phyloP scores from a whole-genome alignment of 164 flowering plant genomes.

The Piper betle region DNA sequence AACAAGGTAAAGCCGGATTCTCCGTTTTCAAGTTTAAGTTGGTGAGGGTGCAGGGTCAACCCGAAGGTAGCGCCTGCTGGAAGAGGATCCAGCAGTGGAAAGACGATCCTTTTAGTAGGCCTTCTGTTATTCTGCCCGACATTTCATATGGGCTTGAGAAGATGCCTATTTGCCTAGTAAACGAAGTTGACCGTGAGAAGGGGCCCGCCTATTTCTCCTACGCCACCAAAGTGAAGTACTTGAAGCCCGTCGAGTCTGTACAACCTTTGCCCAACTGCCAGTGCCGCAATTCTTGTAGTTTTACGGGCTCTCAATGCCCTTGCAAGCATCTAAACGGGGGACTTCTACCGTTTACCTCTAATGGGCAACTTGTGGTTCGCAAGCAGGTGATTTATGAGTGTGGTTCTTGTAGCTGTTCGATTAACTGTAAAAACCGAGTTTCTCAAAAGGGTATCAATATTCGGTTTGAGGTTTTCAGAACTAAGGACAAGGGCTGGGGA shows the following conservation, averaged over 20 bases:
- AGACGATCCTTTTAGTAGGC: slow-evolving; percentile 16
- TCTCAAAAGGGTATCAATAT: slow-evolving; percentile 2
- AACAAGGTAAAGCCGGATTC: slow-evolving; percentile 1
- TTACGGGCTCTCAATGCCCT: not conserved
- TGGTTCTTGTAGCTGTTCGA: slow-evolving; percentile 2
- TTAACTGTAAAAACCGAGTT: slow-evolving; percentile 1
- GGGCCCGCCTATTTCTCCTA: not conserved
- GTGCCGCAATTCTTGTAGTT: not conserved
- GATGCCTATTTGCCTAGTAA: slow-evolving; percentile 5
- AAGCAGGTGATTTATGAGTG: slow-evolving; percentile 3
- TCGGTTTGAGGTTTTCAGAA: slow-evolving; percentile 2
- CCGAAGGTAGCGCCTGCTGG: slow-evolving; percentile 20
- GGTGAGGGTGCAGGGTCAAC: slow-evolving; percentile 1
- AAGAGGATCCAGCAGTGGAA: slow-evolving; percentile 34
- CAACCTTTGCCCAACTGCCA: not conserved
- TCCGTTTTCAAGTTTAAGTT: slow-evolving; percentile 3
- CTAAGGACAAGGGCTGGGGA: slow-evolving; percentile 6
- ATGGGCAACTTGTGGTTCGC: slow-evolving; percentile 4
- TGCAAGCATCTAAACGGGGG: not conserved
- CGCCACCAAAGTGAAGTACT: slow-evolving; percentile 1
- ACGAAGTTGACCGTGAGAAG: slow-evolving; percentile 3
- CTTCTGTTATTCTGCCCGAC: slow-evolving; percentile 2
- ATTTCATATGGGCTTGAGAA: slow-evolving; percentile 2
- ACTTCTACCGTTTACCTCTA: not conserved
- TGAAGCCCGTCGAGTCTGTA: not conserved